Percentiles rank a stretch among this genome's conserved stretches.
Conservation (phyloP, 306 rosid species). For the Pterocarpus macrocarpus region DNA sequence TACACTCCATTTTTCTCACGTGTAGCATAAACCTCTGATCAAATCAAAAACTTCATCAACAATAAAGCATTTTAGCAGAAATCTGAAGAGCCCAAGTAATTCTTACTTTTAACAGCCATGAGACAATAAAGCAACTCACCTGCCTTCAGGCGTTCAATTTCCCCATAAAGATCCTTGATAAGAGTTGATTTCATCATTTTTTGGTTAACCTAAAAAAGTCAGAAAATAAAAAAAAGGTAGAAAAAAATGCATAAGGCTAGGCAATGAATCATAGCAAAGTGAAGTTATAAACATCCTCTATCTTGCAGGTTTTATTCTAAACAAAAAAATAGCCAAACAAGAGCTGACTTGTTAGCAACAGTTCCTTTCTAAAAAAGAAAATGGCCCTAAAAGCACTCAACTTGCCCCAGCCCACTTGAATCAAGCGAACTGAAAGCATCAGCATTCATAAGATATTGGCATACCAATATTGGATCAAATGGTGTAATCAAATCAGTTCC, state of each 20-base stretch:
- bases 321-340: not conserved
- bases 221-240: not conserved
- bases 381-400: not conserved
- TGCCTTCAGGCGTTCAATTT: constrained; percentile 92
- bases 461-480: not conserved
- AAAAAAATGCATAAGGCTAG: not conserved
- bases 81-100: not conserved
- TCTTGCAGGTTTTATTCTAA: not conserved
- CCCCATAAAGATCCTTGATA: constrained; percentile 97
- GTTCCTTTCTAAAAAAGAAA: not conserved
- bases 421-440: not conserved
- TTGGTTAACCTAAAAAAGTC: constrained; percentile 75
- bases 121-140: constrained; percentile 59
- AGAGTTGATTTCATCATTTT: constrained; percentile 99
- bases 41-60: constrained; percentile 32
- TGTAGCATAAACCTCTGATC: constrained; percentile 92
- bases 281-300: not conserved
- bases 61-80: not conserved
- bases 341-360: not conserved
- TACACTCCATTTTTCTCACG: constrained; percentile 98
- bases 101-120: not conserved
- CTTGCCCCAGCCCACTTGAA: not conserved
- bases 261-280: not conserved
- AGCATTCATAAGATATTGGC: not conserved
- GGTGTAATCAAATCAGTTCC: not conserved